Conservation (phyloP, 331 rosid species). For the Malus hybrid region DNA sequence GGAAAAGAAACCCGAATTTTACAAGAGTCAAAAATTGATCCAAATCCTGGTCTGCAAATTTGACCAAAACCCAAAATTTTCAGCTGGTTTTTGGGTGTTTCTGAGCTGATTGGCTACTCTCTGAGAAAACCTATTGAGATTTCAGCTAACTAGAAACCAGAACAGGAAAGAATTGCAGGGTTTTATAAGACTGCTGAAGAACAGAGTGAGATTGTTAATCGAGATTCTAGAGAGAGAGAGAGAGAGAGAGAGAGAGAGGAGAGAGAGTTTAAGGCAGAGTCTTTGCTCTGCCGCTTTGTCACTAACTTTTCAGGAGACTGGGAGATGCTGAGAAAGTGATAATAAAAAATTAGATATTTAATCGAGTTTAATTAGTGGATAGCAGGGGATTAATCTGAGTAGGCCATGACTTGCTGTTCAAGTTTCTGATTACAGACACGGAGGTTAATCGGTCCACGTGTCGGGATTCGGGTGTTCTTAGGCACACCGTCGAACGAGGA, state of each 20-base stretch:
- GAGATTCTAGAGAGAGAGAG: conserved; percentile 7
- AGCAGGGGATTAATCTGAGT: neutral
- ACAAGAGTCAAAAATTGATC: conserved; percentile 7
- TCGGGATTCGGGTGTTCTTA: conserved; percentile 10
- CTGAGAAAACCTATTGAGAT: neutral
- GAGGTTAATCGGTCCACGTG: conserved; percentile 16
- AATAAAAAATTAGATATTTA: neutral
- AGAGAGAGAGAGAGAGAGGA: neutral
- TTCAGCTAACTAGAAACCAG: neutral
- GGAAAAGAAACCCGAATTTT: neutral
- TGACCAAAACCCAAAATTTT: neutral
- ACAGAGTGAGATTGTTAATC: conserved; percentile 5
- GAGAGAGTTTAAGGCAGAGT: neutral
- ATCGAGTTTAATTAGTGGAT: neutral
- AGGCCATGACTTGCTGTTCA: conserved; percentile 24
- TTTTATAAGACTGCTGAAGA: neutral
- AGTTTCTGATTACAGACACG: conserved; percentile 10
- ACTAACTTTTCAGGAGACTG: conserved; percentile 4
- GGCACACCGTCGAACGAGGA: conserved; percentile 12
- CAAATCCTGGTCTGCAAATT: neutral
- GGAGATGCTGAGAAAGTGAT: neutral
- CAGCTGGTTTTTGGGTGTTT: neutral
- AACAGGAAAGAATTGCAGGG: neutral
- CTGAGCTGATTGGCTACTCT: neutral
- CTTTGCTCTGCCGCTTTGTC: conserved; percentile 15